Evolutionary conservation across 1,284 basidiomycete species (phyloP).

Genomic region (Testicularia cyperi): DNA sequence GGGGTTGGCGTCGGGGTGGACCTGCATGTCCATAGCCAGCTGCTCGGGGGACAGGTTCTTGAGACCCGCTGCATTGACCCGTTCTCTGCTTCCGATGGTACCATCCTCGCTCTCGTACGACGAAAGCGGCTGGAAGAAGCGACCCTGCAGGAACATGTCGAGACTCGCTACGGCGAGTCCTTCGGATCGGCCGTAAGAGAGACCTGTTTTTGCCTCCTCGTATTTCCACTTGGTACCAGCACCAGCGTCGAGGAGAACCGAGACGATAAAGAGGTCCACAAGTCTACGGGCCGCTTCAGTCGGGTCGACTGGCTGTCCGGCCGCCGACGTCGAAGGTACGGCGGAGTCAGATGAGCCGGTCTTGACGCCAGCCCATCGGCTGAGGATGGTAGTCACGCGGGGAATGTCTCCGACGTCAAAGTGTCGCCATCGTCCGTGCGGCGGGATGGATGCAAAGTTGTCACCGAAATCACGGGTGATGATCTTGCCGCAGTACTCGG

Average conservation of each 20-base stretch:
- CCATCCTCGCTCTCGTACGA: background rate
- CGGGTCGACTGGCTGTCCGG: constrained; percentile 1
- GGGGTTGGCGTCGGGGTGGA: constrained; percentile 70
- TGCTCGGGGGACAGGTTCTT: constrained; percentile 68
- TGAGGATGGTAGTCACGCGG: constrained; percentile 38
- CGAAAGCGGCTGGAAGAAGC: constrained; percentile 2
- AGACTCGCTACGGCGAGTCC: constrained; percentile 88
- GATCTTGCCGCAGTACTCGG: constrained; percentile 78
- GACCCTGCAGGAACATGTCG: constrained; percentile 72
- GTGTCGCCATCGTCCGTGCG: constrained; percentile 88
- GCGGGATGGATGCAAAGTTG: constrained; percentile 74
- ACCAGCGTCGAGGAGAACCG: constrained; percentile 88
- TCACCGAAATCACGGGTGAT: constrained; percentile 84
- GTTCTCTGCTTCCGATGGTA: background rate
- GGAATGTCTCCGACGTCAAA: constrained; percentile 62
- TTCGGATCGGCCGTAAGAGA: constrained; percentile 75
- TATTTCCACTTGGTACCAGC: constrained; percentile 83
- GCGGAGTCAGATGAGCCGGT: too few species aligned
- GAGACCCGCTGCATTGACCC: constrained; percentile 70
- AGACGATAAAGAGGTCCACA: constrained; percentile 88
- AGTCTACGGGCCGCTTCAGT: constrained; percentile 64
- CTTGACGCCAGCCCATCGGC: constrained; percentile 13
- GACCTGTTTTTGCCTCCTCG: constrained; percentile 67
- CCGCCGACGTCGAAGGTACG: background rate
- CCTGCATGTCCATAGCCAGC: constrained; percentile 77